Evolutionary conservation across 2,329 filamentous ascomycete species (phyloP), one percentile per base, ranked within the genome.

Genomic region (Fusarium longipes): DNA sequence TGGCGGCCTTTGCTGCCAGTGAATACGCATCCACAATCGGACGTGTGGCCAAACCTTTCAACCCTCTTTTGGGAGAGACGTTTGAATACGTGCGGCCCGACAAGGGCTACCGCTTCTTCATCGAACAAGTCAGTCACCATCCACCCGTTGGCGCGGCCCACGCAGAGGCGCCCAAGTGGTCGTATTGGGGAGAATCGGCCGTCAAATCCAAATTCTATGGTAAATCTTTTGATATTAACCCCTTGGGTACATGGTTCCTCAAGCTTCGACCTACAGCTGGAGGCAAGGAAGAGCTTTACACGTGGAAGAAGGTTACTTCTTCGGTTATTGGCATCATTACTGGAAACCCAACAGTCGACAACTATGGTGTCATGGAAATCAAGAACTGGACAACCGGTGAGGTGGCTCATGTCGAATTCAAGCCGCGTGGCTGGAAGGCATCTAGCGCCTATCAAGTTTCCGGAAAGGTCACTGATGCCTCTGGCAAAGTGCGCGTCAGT

Each of bases 261-360:
- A 92, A 87, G 74, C 83, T 99, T 27, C 90, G 93, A 2, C 93
- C 94, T 1, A 86, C 86, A 1, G 83, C 87, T 5, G 93, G 91
- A 5, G 91, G 89, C 11, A 90, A 91, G 72, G 89, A 92, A 67
- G 96, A 99, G 71, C 83, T 97, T 3, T 99, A 97, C 79, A 97
- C 95, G 0, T 99, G 96, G 96, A 98, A 97, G 81, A 99, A 99
- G 81, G 93, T 97, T 18, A 98, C 94, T 1, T 96, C 93, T 2
- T 96, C 94, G 3, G 96, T 99, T n/a, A 90, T 98, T 61, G 96
- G 96, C 59, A 99, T 99, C 78, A 97, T 99, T 73, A 98, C 95
- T 0, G 96, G 96, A 45, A 97, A 93, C 72, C 96, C 96, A 0
- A 92, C 92, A 0, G 92, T 99, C n/a, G 96, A 99, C 81, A 97